Conservation (phyloP, 768 basidiomycete species). For the Boletales sp. region DNA sequence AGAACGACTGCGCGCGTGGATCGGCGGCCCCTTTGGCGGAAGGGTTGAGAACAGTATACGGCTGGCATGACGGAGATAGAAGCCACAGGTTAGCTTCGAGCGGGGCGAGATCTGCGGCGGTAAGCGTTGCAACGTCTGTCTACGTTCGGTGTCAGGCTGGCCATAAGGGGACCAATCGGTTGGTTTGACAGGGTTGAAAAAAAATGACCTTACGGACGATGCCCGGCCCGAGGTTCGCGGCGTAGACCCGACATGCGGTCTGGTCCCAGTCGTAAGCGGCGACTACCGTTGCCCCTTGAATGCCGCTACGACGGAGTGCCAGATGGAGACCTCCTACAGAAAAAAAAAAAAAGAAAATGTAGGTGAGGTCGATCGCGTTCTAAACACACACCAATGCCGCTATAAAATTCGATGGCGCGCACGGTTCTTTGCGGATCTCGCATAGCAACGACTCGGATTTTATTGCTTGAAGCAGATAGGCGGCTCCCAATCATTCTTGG, state of each 20-base stretch:
- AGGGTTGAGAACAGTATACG: slow-evolving; percentile 77
- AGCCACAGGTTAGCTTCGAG: slow-evolving; percentile 67
- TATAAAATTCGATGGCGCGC: slow-evolving; percentile 63
- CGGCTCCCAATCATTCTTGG: neutral
- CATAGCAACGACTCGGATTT: neutral
- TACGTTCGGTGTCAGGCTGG: slow-evolving; percentile 17
- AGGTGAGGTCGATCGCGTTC: neutral
- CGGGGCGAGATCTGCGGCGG: slow-evolving; percentile 41
- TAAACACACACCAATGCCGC: slow-evolving; percentile 63
- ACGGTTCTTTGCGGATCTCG: slow-evolving; percentile 8
- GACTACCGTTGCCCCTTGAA: slow-evolving; percentile 43
- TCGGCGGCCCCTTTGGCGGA: slow-evolving; percentile 66
- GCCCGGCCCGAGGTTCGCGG: slow-evolving; percentile 49
- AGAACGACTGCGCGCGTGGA: slow-evolving; percentile 72
- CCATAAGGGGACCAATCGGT: neutral
- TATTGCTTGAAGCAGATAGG: too few relatives aligned
- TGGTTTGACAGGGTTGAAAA: neutral
- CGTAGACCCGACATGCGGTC: slow-evolving; percentile 66
- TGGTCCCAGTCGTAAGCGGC: slow-evolving; percentile 87
- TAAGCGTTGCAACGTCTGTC: slow-evolving; percentile 62
- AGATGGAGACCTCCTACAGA: slow-evolving; percentile 68
- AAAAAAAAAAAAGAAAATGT: neutral
- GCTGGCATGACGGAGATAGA: slow-evolving; percentile 80
- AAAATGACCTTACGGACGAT: slow-evolving; percentile 37
- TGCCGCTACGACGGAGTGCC: slow-evolving; percentile 52